A percentile compares a stretch with the other conserved stretches of the same genome.
These are phyloP conservation scores for Lathyrus aphaca DNA, from an alignment of 306 rosid species.

Conservation along the genomic window DNA sequence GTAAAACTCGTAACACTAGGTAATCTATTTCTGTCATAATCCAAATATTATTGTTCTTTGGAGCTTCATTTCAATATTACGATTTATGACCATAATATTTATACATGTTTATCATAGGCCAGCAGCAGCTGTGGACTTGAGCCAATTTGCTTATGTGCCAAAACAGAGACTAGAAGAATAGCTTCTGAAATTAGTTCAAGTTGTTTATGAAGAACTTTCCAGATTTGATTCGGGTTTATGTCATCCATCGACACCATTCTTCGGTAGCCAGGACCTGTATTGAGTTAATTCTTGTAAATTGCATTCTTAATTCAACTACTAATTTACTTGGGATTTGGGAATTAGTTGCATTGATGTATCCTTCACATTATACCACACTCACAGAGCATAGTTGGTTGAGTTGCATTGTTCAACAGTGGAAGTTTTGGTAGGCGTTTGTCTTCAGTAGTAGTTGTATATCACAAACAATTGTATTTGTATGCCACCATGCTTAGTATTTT, in stretches of 20 bases:
- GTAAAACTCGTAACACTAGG: slow-evolving; percentile 55
- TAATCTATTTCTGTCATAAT: slow-evolving; percentile 37
- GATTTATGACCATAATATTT: slow-evolving; percentile 28
- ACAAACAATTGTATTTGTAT: slow-evolving; percentile 33
- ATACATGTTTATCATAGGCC: slow-evolving; percentile 45
- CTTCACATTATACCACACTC: slow-evolving; percentile 33
- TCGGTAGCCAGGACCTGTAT: slow-evolving; percentile 26
- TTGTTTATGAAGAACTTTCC: slow-evolving; percentile 26
- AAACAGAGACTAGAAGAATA: slow-evolving; percentile 46
- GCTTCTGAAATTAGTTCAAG: slow-evolving; percentile 42
- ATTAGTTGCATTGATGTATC: not conserved
- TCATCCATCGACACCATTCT: slow-evolving; percentile 35
- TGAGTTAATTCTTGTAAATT: slow-evolving; percentile 34
- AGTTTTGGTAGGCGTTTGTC: slow-evolving; percentile 35
- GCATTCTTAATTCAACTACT: slow-evolving; percentile 36
- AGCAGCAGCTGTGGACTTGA: slow-evolving; percentile 52
- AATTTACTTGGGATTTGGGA: slow-evolving; percentile 7
- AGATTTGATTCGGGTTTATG: slow-evolving; percentile 24
- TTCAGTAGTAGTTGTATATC: slow-evolving; percentile 21
- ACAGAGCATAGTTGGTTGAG: slow-evolving; percentile 29
- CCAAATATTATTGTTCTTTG: slow-evolving; percentile 32
- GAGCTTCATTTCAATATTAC: slow-evolving; percentile 31
- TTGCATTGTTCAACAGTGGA: slow-evolving; percentile 30
- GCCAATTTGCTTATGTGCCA: slow-evolving; percentile 61
- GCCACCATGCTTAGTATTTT: slow-evolving; percentile 11